Evolutionary conservation across 805 yeast genomes (phyloP).

Genomic region (Phaffomyces thermotolerans): DNA sequence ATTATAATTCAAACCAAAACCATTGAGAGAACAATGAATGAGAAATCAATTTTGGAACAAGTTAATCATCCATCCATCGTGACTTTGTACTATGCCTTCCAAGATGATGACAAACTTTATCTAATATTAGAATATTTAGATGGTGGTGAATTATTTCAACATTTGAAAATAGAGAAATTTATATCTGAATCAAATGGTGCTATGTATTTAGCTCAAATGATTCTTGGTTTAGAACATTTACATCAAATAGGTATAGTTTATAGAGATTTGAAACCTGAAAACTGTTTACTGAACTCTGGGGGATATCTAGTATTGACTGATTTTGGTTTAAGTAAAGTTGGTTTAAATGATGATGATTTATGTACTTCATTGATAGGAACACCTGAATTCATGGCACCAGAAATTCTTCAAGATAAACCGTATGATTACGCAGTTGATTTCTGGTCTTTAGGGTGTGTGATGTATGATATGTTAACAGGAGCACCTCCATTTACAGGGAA

Average conservation of each 20-base stretch:
- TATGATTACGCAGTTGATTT: slow-evolving; percentile 81
- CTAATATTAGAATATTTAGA: slow-evolving; percentile 73
- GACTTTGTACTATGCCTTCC: slow-evolving; percentile 74
- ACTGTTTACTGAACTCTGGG: slow-evolving; percentile 84
- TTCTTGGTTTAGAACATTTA: slow-evolving; percentile 84
- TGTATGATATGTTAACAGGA: slow-evolving; percentile 76
- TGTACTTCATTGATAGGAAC: slow-evolving; percentile 81
- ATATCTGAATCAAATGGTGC: slow-evolving; percentile 87
- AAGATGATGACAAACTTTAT: slow-evolving; percentile 71
- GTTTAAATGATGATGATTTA: slow-evolving; percentile 40
- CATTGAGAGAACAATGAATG: slow-evolving; percentile 74
- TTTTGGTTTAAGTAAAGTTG: slow-evolving; percentile 90
- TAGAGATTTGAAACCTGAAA: slow-evolving; percentile 95
- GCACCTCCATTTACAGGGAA: slow-evolving; percentile 86
- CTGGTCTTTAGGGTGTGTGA: slow-evolving; percentile 86
- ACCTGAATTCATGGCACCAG: slow-evolving; percentile 88
- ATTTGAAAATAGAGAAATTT: slow-evolving; percentile 90
- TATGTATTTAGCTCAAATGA: slow-evolving; percentile 90
- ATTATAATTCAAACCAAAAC: slow-evolving; percentile 52
- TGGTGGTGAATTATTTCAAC: slow-evolving; percentile 92
- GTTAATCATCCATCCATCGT: slow-evolving; percentile 78
- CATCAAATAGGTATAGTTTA: slow-evolving; percentile 94
- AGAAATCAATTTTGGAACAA: slow-evolving; percentile 62
- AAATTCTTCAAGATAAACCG: slow-evolving; percentile 66
- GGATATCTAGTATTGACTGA: slow-evolving; percentile 96